These are phyloP conservation scores for Exophiala calicioides DNA, from an alignment of 2,329 filamentous ascomycete genomes.

Conservation along the genomic window DNA sequence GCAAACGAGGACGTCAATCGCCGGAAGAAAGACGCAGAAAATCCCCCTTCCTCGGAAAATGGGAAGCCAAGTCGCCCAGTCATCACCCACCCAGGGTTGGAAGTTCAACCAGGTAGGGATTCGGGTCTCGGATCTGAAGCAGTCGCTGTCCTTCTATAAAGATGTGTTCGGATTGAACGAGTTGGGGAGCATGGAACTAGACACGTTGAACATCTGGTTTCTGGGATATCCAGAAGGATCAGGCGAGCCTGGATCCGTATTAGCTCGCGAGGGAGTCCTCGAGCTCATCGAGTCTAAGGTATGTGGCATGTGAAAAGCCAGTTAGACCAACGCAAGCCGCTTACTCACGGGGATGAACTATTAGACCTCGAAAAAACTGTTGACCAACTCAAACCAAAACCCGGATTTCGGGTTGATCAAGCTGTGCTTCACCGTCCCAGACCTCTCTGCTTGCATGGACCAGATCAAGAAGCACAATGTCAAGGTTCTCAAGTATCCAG, in stretches of 20 bases:
- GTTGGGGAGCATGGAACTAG: slow-evolving; percentile 1
- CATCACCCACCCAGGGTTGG: neutral
- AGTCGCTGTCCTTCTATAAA: slow-evolving; percentile 1
- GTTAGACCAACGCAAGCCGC: neutral
- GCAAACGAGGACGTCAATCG: no score
- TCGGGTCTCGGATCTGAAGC: slow-evolving; percentile 2
- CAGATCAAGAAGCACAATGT: neutral
- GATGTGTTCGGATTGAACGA: slow-evolving; percentile 8
- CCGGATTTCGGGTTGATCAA: slow-evolving; percentile 8
- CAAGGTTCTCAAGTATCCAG: slow-evolving; percentile 5
- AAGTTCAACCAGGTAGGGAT: slow-evolving; percentile 10
- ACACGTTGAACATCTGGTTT: slow-evolving; percentile 5
- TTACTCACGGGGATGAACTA: neutral
- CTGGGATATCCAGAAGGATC: slow-evolving; percentile 1
- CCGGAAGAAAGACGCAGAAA: no score
- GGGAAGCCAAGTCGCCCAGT: no score
- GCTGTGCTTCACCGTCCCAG: slow-evolving; percentile 11
- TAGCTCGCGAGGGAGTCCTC: slow-evolving; percentile 1
- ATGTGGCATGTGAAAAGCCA: neutral
- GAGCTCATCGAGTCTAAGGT: slow-evolving; percentile 7
- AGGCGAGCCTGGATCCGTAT: neutral
- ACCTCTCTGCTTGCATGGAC: slow-evolving; percentile 1
- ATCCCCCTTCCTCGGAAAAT: no score
- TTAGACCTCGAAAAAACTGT: no score
- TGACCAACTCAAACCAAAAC: slow-evolving; percentile 3